Evolutionary conservation across 495 filamentous ascomycete species (phyloP).

Genomic region (Thermothielavioides terrestris): DNA sequence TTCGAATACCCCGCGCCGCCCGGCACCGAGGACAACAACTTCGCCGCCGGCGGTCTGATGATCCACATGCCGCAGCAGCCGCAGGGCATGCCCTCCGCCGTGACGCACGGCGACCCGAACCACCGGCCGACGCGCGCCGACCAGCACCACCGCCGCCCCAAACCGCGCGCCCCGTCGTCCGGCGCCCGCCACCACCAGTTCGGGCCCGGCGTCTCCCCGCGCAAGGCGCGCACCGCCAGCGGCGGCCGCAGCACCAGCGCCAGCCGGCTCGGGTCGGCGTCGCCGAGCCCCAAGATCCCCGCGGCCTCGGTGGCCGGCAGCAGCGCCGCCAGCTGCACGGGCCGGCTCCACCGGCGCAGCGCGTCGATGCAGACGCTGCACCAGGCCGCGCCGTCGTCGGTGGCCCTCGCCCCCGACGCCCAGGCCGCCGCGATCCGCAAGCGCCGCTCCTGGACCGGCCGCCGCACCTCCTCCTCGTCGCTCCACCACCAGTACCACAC

Average conservation of each 20-base stretch:
- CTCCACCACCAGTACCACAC: neutral
- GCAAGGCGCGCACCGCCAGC: slow-evolving; percentile 26
- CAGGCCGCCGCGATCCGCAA: slow-evolving; percentile 17
- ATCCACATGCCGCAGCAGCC: slow-evolving; percentile 31
- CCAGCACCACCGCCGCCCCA: slow-evolving; percentile 22
- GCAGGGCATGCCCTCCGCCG: neutral
- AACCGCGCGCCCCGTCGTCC: slow-evolving; percentile 36
- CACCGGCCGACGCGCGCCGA: slow-evolving; percentile 5
- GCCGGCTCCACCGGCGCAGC: slow-evolving; percentile 16
- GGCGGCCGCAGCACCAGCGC: slow-evolving; percentile 14
- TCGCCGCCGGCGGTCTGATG: slow-evolving; percentile 25
- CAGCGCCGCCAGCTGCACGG: slow-evolving; percentile 8
- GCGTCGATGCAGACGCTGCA: slow-evolving; percentile 20
- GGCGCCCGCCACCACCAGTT: slow-evolving; percentile 31
- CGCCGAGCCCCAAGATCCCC: neutral
- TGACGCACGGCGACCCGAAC: slow-evolving; percentile 5
- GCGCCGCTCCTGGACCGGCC: slow-evolving; percentile 20
- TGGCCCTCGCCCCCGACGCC: no score
- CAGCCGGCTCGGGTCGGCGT: neutral
- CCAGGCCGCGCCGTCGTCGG: neutral
- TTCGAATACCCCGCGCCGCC: slow-evolving; percentile 23
- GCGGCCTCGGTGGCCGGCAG: slow-evolving; percentile 11
- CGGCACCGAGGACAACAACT: slow-evolving; percentile 12
- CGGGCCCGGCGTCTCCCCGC: slow-evolving; percentile 24
- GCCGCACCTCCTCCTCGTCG: slow-evolving; percentile 1